Percentiles rank a stretch among this genome's conserved stretches.
Evolutionary conservation across 2,329 filamentous ascomycete species (phyloP).

Genomic region (Penicillium brasilianum): DNA sequence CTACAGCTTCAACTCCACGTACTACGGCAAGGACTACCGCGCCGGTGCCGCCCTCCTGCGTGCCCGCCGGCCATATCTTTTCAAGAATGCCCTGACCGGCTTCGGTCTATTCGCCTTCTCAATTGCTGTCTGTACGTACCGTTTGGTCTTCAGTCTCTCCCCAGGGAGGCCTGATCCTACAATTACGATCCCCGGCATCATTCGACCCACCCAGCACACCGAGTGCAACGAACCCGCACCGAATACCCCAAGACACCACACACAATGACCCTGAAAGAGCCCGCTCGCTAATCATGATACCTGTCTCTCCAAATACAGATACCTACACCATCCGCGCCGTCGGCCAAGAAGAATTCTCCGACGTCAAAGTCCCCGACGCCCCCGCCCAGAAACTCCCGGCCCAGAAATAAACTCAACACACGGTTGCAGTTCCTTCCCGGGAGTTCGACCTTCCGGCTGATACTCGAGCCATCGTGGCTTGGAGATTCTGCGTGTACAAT

Average conservation of each 20-base stretch:
- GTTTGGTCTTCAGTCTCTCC: background rate
- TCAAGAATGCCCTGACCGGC: constrained; percentile 87
- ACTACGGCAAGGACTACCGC: constrained; percentile 87
- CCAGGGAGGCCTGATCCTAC: background rate
- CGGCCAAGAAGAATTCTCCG: constrained; percentile 95
- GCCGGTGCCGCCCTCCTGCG: constrained; percentile 89
- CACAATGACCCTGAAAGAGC: constrained; percentile 1
- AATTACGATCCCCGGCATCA: constrained; percentile 4
- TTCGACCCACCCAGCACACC: constrained; percentile 8
- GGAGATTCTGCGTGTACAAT: constrained; percentile 23
- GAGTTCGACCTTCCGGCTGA: background rate
- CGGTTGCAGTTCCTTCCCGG: background rate
- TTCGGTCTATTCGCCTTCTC: constrained; percentile 74
- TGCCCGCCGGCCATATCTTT: constrained; percentile 85
- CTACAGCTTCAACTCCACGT: constrained; percentile 71
- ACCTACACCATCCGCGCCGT: constrained; percentile 79
- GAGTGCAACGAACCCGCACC: background rate
- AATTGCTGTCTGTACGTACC: constrained; percentile 84
- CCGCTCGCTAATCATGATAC: constrained; percentile 8
- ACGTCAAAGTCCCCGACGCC: constrained; percentile 84
- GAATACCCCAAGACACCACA: background rate
- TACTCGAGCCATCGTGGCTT: background rate
- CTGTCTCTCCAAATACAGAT: constrained; percentile 53
- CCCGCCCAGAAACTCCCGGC: constrained; percentile 49
- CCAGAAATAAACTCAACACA: constrained; percentile 26